Percentiles rank a stretch among this genome's conserved stretches.
Evolutionary conservation across 176 grass and related monocot species (phyloP).

Genomic region (Musa troglodytarum): DNA sequence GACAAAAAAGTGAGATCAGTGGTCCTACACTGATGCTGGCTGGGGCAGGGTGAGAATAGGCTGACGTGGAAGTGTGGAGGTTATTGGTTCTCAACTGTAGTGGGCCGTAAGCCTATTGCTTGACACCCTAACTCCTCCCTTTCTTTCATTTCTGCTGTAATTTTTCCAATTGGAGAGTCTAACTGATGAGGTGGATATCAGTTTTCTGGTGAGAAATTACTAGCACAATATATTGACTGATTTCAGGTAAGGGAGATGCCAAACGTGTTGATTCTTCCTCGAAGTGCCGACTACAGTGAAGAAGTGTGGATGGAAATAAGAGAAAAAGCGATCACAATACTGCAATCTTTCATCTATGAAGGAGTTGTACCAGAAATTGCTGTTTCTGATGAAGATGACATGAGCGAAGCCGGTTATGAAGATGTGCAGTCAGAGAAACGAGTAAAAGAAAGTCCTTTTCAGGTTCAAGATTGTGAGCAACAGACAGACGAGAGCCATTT

Average conservation of each 20-base stretch:
- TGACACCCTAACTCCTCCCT: too few species aligned
- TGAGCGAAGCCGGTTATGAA: slow-evolving; percentile 62
- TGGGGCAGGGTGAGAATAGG: too few species aligned
- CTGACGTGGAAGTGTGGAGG: too few species aligned
- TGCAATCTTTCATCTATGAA: slow-evolving; percentile 85
- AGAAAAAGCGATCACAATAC: slow-evolving; percentile 86
- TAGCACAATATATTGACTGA: slow-evolving; percentile 1
- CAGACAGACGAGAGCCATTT: slow-evolving; percentile 64
- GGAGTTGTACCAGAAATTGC: slow-evolving; percentile 65
- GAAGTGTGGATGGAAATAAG: slow-evolving; percentile 99
- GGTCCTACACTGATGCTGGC: too few species aligned
- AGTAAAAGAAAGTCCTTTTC: slow-evolving; percentile 36
- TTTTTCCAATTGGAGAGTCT: too few species aligned
- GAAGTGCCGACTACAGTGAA: slow-evolving; percentile 94
- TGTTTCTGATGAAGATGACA: slow-evolving; percentile 87
- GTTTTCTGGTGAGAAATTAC: background rate
- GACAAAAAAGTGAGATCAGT: too few species aligned
- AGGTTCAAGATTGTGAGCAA: slow-evolving; percentile 41
- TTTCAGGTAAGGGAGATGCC: slow-evolving; percentile 93
- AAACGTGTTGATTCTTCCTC: slow-evolving; percentile 93
- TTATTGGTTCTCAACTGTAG: too few species aligned
- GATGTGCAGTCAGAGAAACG: slow-evolving; percentile 44
- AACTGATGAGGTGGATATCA: too few species aligned
- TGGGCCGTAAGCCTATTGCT: too few species aligned
- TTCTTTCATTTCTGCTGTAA: too few species aligned